Percentiles rank a stretch among this genome's conserved stretches.
phyloP scores from a whole-genome alignment of 768 basidiomycete genomes.

The Serendipita sp. region DNA sequence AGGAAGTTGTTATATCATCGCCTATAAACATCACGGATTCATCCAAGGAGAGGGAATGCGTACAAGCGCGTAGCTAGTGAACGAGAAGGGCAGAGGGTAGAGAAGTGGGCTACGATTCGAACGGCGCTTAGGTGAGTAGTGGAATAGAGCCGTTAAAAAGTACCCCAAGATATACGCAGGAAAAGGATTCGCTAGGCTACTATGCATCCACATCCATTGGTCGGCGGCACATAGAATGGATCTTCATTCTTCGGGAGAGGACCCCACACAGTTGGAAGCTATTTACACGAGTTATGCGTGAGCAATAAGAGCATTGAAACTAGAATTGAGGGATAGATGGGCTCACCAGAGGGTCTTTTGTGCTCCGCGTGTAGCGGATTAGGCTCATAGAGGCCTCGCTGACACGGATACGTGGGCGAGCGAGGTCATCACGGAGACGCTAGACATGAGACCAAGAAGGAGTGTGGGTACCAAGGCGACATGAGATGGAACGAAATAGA shows the following conservation, averaged over 20 bases:
- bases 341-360: conserved; percentile 75
- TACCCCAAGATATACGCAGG: too few species aligned
- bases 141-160: too few species aligned
- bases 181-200: neutral
- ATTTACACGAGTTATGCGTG: conserved; percentile 9
- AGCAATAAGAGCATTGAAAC: conserved; percentile 4
- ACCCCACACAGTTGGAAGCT: conserved; percentile 97
- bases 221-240: conserved; percentile 61
- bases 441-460: conserved; percentile 19
- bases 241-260: conserved; percentile 83
- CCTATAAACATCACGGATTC: too few species aligned
- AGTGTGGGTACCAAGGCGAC: neutral
- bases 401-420: conserved; percentile 73
- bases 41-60: too few species aligned
- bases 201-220: conserved; percentile 45
- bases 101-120: too few species aligned
- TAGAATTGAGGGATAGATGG: conserved; percentile 3
- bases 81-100: too few species aligned
- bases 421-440: conserved; percentile 75
- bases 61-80: too few species aligned
- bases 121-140: too few species aligned
- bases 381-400: conserved; percentile 70
- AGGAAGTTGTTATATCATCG: too few species aligned
- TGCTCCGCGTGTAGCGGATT: conserved; percentile 86
- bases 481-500: neutral